Percentiles rank a stretch among this genome's conserved stretches.
These are phyloP conservation scores for Venturia oleaginea DNA, from an alignment of 2,329 filamentous ascomycete genomes.

Conservation along the genomic window DNA sequence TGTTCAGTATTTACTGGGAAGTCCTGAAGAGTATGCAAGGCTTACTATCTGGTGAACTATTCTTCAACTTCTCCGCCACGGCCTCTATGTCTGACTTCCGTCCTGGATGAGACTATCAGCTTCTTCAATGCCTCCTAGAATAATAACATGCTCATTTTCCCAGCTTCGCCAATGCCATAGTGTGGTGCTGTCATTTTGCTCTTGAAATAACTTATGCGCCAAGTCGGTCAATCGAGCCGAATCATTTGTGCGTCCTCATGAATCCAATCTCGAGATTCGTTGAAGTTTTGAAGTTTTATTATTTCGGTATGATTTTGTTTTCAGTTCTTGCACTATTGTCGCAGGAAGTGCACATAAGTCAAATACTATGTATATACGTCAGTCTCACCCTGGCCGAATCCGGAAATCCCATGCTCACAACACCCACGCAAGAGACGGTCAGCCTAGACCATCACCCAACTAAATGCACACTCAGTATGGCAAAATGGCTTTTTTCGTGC, in stretches of 20 bases:
- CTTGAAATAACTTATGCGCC: neutral
- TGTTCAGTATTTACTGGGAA: neutral
- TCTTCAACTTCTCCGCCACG: neutral
- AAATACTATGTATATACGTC: neutral
- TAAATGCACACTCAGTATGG: neutral
- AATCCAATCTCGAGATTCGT: neutral
- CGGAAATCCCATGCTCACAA: neutral
- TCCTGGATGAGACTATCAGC: neutral
- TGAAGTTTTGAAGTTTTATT: neutral
- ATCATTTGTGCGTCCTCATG: neutral
- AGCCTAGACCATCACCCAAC: neutral
- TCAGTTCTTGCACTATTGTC: neutral
- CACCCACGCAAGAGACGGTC: neutral
- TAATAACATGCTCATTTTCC: neutral
- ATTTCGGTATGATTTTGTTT: neutral
- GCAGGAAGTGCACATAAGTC: neutral
- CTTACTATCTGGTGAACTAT: neutral
- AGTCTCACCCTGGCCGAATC: neutral
- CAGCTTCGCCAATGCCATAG: neutral
- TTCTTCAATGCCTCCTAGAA: neutral
- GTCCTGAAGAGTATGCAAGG: neutral
- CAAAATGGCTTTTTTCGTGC: neutral
- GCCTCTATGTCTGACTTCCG: neutral
- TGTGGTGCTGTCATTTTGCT: neutral
- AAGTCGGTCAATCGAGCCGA: neutral